Percentiles rank a stretch among this genome's conserved stretches.
Evolutionary conservation across 805 yeast genomes (phyloP).

Genomic region (baker's yeast (Saccharomyces cerevisiae)): DNA sequence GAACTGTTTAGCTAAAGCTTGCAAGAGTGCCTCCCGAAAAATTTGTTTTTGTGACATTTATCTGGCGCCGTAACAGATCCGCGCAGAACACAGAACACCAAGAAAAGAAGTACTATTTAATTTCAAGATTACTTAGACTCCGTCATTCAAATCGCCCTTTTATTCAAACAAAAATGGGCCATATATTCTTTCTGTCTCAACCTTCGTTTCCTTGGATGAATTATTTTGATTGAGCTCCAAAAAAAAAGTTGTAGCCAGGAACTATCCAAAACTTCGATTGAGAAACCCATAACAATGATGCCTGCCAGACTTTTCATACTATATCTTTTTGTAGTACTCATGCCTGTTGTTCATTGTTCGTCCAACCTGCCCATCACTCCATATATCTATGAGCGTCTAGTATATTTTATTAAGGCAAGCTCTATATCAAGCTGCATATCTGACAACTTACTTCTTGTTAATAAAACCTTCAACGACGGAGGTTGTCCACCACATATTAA

Average conservation of each 20-base stretch:
- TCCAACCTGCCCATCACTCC: constrained; percentile 4
- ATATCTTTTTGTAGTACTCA: background rate
- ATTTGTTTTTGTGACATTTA: background rate
- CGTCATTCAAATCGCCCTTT: background rate
- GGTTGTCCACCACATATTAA: constrained; percentile 29
- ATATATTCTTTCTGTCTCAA: background rate
- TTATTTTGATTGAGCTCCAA: background rate
- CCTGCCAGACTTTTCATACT: background rate
- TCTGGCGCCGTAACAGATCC: background rate
- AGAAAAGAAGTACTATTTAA: background rate
- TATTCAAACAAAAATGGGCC: background rate
- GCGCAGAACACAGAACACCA: background rate
- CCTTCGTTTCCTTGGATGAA: background rate
- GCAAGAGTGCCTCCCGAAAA: background rate
- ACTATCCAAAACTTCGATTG: background rate
- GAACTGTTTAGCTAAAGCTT: constrained; percentile 11
- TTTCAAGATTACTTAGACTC: background rate
- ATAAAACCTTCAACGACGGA: constrained; percentile 22
- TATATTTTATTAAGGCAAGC: constrained; percentile 27
- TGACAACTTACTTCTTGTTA: constrained; percentile 12
- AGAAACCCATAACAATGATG: background rate
- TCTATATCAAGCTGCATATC: constrained; percentile 33
- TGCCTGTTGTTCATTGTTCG: background rate
- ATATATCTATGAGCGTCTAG: constrained; percentile 25
- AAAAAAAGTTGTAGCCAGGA: background rate